Evolutionary conservation across 495 filamentous ascomycete genomes (phyloP).

Genomic region (Thermochaetoides thermophila): DNA sequence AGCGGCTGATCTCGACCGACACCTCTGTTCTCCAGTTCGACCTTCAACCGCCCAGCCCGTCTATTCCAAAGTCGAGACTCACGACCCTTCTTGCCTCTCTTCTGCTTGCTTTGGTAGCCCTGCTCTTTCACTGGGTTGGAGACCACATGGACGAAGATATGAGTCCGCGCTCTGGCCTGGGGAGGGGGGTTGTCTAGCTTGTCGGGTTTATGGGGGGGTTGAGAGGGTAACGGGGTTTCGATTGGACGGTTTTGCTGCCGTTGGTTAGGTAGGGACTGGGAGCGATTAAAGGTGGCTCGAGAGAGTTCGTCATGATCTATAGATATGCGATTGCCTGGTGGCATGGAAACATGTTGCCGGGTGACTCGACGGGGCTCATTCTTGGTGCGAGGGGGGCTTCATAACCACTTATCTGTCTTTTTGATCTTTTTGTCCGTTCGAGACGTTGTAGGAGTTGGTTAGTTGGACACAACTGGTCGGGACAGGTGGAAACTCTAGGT

Average conservation of each 20-base stretch:
- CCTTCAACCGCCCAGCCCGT: constrained; percentile 16
- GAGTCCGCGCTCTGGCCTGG: constrained; percentile 67
- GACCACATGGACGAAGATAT: constrained; percentile 68
- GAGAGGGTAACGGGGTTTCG: no score
- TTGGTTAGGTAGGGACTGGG: constrained; percentile 23
- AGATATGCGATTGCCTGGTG: constrained; percentile 95
- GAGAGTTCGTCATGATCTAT: constrained; percentile 79
- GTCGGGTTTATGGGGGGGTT: no score
- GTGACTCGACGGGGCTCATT: constrained; percentile 99
- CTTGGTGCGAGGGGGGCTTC: constrained; percentile 85
- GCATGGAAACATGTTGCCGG: constrained; percentile 28
- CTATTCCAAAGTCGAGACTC: constrained; percentile 26
- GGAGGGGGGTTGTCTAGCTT: no score
- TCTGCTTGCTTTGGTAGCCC: constrained; percentile 1
- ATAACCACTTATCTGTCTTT: no score
- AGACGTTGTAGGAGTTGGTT: constrained; percentile 8
- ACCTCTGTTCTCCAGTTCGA: constrained; percentile 46
- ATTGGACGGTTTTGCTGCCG: no score
- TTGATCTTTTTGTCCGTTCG: constrained; percentile 18
- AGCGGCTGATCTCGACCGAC: constrained; percentile 40
- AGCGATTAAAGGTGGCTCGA: constrained; percentile 27
- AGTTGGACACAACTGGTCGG: constrained; percentile 8
- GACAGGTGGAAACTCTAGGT: constrained; percentile 27
- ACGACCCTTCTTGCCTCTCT: neutral
- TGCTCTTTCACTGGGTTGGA: constrained; percentile 16